A percentile compares a stretch with the other conserved stretches of the same genome.
phyloP scores from a whole-genome alignment of 257 asterid species.

The Plantago ovata region DNA sequence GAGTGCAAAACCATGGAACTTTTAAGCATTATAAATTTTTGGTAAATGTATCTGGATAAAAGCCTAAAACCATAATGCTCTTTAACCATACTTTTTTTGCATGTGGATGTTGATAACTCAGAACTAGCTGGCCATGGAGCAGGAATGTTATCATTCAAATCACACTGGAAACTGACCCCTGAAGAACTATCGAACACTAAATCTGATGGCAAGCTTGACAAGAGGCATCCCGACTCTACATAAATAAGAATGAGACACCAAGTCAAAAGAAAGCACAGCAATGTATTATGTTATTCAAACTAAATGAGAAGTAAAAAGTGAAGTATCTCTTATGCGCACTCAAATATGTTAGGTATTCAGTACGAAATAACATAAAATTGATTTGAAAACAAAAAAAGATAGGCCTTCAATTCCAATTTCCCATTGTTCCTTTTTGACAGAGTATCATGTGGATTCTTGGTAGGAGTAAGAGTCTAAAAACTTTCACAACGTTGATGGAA shows the following conservation, averaged over 20 bases:
- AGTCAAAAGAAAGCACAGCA: constrained; percentile 3
- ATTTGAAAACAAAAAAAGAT: no score
- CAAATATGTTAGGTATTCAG: no score
- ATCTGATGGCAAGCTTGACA: constrained; percentile 94
- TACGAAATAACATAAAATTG: no score
- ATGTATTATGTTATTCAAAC: neutral
- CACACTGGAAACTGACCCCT: constrained; percentile 88
- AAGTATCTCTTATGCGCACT: no score
- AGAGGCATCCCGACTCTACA: constrained; percentile 85
- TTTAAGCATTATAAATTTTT: neutral
- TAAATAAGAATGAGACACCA: constrained; percentile 18
- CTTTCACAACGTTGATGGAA: no score
- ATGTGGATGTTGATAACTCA: constrained; percentile 64
- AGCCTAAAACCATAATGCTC: neutral
- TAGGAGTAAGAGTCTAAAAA: no score
- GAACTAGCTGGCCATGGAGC: constrained; percentile 93
- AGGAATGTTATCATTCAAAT: constrained; percentile 92
- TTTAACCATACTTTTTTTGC: constrained; percentile 70
- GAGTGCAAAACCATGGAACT: neutral
- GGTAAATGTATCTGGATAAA: no score
- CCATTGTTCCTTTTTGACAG: no score
- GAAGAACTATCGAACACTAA: constrained; percentile 60
- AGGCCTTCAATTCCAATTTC: no score
- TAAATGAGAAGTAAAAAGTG: no score
- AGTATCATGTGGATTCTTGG: no score